Conservation (phyloP, 2,329 filamentous ascomycete genomes). For the Coniochaeta hoffmannii region DNA sequence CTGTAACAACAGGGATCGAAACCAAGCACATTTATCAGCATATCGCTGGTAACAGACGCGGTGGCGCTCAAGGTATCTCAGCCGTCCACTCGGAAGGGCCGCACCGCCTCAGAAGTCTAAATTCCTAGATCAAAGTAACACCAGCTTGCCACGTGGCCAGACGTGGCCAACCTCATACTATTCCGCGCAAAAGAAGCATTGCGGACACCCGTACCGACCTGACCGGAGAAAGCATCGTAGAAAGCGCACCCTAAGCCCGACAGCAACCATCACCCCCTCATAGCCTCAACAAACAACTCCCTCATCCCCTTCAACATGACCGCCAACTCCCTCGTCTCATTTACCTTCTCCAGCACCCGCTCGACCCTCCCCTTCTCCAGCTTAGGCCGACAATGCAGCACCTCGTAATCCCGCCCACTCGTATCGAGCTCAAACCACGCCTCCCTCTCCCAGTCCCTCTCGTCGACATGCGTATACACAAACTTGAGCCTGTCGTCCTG, state of each 20-base stretch:
- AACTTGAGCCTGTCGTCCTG: slow-evolving; percentile 83
- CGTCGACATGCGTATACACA: slow-evolving; percentile 78
- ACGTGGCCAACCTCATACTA: neutral
- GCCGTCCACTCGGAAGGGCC: no score
- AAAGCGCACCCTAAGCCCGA: neutral
- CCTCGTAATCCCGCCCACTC: slow-evolving; percentile 73
- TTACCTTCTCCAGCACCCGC: slow-evolving; percentile 67
- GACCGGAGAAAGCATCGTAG: no score
- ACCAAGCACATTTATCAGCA: no score
- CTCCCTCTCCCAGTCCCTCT: slow-evolving; percentile 80
- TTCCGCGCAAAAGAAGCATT: neutral
- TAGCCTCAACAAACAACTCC: slow-evolving; percentile 64
- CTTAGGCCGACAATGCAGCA: slow-evolving; percentile 74
- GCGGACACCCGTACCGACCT: neutral
- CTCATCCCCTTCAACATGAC: slow-evolving; percentile 75
- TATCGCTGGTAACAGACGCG: neutral
- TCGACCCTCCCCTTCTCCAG: slow-evolving; percentile 73
- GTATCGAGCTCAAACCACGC: slow-evolving; percentile 91
- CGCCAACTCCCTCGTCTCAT: slow-evolving; percentile 69
- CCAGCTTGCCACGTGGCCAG: neutral
- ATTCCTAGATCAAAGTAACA: neutral
- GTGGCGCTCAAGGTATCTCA: neutral
- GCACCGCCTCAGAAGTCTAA: neutral
- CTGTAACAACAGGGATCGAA: no score
- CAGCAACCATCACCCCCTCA: slow-evolving; percentile 37